These are phyloP conservation scores for Gentiana dahurica DNA, from an alignment of 257 asterid species.

Conservation along the genomic window DNA sequence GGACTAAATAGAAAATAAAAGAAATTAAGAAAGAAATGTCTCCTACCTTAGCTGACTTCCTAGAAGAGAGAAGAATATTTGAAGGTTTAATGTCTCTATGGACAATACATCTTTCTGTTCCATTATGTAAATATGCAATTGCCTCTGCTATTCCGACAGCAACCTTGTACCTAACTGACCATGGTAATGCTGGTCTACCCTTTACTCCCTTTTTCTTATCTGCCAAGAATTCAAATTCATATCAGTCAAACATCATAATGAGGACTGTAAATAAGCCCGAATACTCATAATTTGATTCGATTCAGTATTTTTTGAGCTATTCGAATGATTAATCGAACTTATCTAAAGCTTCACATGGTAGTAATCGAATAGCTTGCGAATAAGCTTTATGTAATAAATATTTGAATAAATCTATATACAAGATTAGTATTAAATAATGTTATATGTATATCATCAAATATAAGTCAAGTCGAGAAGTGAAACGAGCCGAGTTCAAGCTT, in stretches of 20 bases:
- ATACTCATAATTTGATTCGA: no score
- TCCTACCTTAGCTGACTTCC: constrained; percentile 54
- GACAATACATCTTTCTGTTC: constrained; percentile 84
- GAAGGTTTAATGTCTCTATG: constrained; percentile 95
- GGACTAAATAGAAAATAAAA: neutral
- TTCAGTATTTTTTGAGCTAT: no score
- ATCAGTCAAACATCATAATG: constrained; percentile 8
- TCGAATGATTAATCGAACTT: no score
- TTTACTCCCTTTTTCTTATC: constrained; percentile 61
- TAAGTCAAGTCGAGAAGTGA: no score
- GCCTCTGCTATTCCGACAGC: constrained; percentile 80
- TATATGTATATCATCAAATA: no score
- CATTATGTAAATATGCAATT: constrained; percentile 59
- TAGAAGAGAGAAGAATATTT: constrained; percentile 82
- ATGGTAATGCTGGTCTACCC: constrained; percentile 44
- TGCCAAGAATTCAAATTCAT: constrained; percentile 20
- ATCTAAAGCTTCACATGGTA: no score
- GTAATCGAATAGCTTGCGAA: no score
- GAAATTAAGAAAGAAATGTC: constrained; percentile 2
- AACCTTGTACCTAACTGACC: constrained; percentile 61
- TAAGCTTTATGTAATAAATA: no score
- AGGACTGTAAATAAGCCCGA: no score
- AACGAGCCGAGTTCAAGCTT: no score
- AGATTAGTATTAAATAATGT: no score
- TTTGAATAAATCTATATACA: no score